phyloP scores from a whole-genome alignment of 768 basidiomycete genomes.

The Calocybe cyanea region DNA sequence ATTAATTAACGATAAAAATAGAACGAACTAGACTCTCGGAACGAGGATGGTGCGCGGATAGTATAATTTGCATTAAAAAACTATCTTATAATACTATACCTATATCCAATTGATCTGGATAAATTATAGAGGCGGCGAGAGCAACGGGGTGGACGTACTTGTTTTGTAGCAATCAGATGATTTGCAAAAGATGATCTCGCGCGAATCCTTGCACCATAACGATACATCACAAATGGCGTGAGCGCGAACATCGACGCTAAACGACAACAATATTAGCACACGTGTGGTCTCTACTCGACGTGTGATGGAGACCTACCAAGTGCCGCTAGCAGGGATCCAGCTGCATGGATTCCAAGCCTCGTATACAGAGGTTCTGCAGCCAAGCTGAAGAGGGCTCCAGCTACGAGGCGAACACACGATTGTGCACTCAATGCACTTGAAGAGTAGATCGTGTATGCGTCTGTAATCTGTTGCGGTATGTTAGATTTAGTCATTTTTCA shows the following conservation, averaged over 20 bases:
- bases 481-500: neutral
- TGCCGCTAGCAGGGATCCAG: neutral
- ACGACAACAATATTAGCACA: neutral
- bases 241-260: neutral
- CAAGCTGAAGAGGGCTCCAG: neutral
- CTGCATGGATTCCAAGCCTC: constrained; percentile 1
- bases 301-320: neutral
- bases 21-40: too few species aligned
- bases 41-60: too few species aligned
- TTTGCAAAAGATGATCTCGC: constrained; percentile 1
- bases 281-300: neutral
- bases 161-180: neutral
- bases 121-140: too few species aligned
- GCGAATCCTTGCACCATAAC: constrained; percentile 1
- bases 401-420: neutral
- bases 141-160: too few species aligned
- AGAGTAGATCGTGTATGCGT: constrained; percentile 3
- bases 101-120: too few species aligned
- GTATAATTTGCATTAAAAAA: too few species aligned
- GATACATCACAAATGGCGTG: constrained; percentile 2
- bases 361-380: neutral
- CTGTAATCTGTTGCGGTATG: neutral
- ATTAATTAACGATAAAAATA: too few species aligned
- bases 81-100: too few species aligned
- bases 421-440: constrained; percentile 2